Evolutionary conservation across 345 rosid species (phyloP).

Genomic region (Citrus mangshanensis): DNA sequence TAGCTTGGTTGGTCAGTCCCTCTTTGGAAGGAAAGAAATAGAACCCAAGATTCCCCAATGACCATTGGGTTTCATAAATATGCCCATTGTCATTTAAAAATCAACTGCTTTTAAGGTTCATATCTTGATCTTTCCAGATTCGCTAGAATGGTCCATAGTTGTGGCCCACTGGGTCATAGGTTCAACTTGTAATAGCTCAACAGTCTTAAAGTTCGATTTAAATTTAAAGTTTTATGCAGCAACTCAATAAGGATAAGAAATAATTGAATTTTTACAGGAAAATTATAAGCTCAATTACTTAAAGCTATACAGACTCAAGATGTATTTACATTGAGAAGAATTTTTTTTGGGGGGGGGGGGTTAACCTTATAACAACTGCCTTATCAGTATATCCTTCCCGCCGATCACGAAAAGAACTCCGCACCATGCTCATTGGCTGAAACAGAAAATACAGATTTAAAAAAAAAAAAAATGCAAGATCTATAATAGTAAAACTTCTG

Average conservation of each 20-base stretch:
- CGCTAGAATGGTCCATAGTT: neutral
- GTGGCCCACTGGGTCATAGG: neutral
- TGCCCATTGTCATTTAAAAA: neutral
- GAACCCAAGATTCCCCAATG: neutral
- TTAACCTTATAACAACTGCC: constrained; percentile 84
- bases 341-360: neutral
- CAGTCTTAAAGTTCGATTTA: neutral
- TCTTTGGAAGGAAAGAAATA: neutral
- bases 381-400: constrained; percentile 83
- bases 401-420: constrained; percentile 78
- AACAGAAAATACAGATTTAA: constrained; percentile 27
- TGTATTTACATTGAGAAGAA: neutral
- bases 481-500: neutral
- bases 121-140: neutral
- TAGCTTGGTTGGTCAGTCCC: neutral
- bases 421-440: constrained; percentile 87
- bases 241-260: neutral
- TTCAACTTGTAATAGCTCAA: neutral
- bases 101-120: neutral
- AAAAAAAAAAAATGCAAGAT: constrained; percentile 22
- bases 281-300: neutral
- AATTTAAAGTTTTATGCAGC: neutral
- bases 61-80: neutral
- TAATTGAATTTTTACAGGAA: neutral
- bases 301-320: neutral